Base-by-base conservation (phyloP, 2,329 filamentous ascomycete genomes). In the Aspergillus latus region DNA sequence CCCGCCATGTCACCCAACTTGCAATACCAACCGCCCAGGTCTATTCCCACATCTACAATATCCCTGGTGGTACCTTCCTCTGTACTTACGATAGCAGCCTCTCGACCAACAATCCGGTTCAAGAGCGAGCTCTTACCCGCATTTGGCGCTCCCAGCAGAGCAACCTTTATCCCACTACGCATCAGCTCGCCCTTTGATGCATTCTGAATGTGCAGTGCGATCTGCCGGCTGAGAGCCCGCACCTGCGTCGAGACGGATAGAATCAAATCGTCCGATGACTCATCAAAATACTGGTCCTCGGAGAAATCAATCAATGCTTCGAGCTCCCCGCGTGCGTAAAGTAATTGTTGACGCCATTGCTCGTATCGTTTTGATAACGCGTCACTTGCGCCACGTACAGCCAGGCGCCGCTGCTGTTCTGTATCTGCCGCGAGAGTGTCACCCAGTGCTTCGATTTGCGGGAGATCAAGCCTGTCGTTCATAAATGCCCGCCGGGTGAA, bases 301-400 rank as follows among this genome's bases (percentile, higher is more conserved):
- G 90, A 89, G 71, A 99, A 99, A 74, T 99, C 94, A 59, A 99
- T 97, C 63, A 99, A 76, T 0, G 94, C 94, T 74, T 99, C 94
- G 39, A 99, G 81, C 75, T 97, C 92, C 8, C 91, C 94, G 1
- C 94, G 85, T 8, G 92, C 92, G 60, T 88, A 82, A 5, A 97
- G 78, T 15, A 99, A 76, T 62, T 86, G 80, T 61, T 84, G 78
- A 28, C 93, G 85, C 94, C 94, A 99, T 8, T 67, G 67, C 64
- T 97, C 92, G 71, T 99, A 99, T 15, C 86, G 85, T 57, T 81
- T 80, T 0, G 90, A 85, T 10, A 97, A 79, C 0, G 80, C 75
- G 21, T 87, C 87, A 3, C 85, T 88, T 30, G 86, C 86, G 5
- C 92, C 92, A 3, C 89, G 85, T 1, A 97, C 87, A 0, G 93